These are phyloP conservation scores for Pseudonitzschia multistriata DNA, from an alignment of 108 stramenopile genomes.

Conservation along the genomic window DNA sequence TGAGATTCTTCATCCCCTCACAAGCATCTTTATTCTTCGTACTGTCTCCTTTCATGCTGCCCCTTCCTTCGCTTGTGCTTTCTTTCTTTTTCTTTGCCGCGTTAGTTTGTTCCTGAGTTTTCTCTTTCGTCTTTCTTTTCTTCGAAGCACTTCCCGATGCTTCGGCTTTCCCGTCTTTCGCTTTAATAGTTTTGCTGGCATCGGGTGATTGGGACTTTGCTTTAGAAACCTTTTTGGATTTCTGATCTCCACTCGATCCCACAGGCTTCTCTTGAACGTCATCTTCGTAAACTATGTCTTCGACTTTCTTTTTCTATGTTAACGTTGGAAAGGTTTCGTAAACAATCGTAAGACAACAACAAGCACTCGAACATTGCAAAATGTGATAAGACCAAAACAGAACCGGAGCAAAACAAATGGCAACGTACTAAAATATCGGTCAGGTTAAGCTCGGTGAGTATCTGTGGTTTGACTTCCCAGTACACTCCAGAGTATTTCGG, in stretches of 20 bases:
- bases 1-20: slow-evolving; percentile 14
- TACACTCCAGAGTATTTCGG: slow-evolving; percentile 47
- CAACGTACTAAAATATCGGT: slow-evolving; percentile 33
- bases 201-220: slow-evolving; percentile 25
- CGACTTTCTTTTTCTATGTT: slow-evolving; percentile 8
- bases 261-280: not conserved
- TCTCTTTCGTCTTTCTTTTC: slow-evolving; percentile 15
- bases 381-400: not conserved
- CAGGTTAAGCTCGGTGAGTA: slow-evolving; percentile 52
- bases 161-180: not conserved
- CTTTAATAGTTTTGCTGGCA: not conserved
- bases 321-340: not conserved
- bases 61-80: slow-evolving; percentile 15
- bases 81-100: slow-evolving; percentile 8
- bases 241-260: not conserved
- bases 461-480: slow-evolving; percentile 76
- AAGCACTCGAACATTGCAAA: not conserved
- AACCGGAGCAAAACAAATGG: not conserved
- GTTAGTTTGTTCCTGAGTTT: slow-evolving; percentile 1
- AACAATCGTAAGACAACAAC: not conserved
- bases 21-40: slow-evolving; percentile 2
- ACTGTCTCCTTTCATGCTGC: not conserved
- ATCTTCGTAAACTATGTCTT: slow-evolving; percentile 9
- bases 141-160: slow-evolving; percentile 5
- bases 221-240: slow-evolving; percentile 15